phyloP scores from a whole-genome alignment of 75 land plant genomes.

The Larix kaempferi region DNA sequence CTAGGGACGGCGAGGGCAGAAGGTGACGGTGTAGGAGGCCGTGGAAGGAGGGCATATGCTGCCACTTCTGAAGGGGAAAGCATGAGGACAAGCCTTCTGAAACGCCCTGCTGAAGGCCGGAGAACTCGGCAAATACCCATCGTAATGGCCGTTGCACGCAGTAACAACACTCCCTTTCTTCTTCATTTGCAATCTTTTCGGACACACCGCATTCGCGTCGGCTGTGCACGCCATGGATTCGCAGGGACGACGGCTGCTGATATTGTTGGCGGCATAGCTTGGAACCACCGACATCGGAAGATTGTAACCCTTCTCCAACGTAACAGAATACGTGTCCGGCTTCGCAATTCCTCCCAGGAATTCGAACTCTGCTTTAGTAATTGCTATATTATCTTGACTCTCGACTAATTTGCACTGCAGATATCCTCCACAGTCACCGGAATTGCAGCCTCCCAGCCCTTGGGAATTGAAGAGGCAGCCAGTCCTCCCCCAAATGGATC shows the following conservation, averaged over 20 bases:
- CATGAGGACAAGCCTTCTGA: not conserved
- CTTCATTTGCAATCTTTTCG: not conserved
- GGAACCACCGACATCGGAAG: not conserved
- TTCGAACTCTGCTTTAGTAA: not conserved
- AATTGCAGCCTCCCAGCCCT: not conserved
- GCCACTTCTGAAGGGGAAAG: too few species aligned
- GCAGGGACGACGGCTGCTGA: not conserved
- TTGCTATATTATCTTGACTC: not conserved
- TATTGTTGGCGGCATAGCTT: not conserved
- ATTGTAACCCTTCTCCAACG: not conserved
- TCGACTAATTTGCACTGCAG: not conserved
- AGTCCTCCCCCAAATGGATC: not conserved
- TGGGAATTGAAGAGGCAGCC: not conserved
- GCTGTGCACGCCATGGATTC: not conserved
- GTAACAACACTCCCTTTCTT: not conserved
- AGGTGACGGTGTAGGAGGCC: too few species aligned
- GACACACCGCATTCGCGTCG: not conserved
- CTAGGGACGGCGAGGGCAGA: too few species aligned
- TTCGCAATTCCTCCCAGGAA: not conserved
- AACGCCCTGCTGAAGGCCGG: not conserved
- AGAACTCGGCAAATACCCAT: not conserved
- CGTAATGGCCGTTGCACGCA: not conserved
- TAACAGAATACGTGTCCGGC: not conserved
- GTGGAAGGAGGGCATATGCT: too few species aligned
- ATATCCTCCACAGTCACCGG: not conserved